Conservation (phyloP, 2,329 filamentous ascomycete genomes). For the Apiospora arundinis region DNA sequence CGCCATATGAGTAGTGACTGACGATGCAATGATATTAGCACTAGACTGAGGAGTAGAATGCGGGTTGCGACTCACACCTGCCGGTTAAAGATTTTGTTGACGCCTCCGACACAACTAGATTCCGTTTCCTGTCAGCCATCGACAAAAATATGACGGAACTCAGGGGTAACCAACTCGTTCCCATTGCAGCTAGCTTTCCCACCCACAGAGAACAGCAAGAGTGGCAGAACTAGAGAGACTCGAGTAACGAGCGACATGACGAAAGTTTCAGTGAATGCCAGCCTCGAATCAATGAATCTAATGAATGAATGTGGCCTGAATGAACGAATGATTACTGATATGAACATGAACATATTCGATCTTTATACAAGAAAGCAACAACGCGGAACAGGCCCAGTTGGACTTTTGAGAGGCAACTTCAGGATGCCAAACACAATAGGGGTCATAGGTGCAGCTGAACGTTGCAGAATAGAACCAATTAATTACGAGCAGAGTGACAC, state of each 20-base stretch:
- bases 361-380: background rate
- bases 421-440: background rate
- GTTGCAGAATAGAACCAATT: constrained; percentile 1
- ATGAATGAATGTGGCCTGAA: background rate
- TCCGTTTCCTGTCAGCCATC: background rate
- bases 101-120: background rate
- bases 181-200: background rate
- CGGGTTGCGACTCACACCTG: background rate
- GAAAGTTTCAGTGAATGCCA: background rate
- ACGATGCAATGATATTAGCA: rapidly evolving
- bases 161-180: background rate
- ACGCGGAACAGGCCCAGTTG: rapidly evolving
- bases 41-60: no score
- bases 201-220: background rate
- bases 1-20: background rate
- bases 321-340: background rate
- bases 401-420: background rate
- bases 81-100: background rate
- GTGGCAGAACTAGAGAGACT: background rate
- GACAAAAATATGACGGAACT: rapidly evolving
- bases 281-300: background rate
- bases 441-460: background rate
- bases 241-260: constrained; percentile 1
- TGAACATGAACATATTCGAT: background rate
- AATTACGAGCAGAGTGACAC: background rate